These are phyloP conservation scores for Parathielavia appendiculata DNA, from an alignment of 495 filamentous ascomycete species.

Conservation along the genomic window DNA sequence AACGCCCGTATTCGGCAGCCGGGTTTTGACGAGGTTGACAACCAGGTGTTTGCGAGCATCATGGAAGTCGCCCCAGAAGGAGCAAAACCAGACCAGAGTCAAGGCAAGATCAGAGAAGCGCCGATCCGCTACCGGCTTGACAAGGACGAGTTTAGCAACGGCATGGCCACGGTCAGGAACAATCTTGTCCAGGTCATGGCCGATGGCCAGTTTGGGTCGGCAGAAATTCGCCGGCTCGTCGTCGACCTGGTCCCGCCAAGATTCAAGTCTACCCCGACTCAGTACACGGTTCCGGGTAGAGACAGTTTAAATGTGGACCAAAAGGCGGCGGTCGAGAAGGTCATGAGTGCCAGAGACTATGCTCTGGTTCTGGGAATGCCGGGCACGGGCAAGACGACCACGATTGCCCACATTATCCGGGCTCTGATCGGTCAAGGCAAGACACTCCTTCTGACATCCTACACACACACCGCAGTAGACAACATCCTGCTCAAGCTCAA, in stretches of 20 bases:
- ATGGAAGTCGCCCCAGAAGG: constrained; percentile 72
- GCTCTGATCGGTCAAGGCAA: constrained; percentile 85
- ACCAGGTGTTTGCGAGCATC: constrained; percentile 85
- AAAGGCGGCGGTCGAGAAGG: constrained; percentile 77
- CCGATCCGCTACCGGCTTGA: constrained; percentile 77
- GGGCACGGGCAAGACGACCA: constrained; percentile 95
- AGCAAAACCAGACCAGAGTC: constrained; percentile 41
- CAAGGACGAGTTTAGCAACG: constrained; percentile 97
- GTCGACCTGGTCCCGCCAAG: constrained; percentile 64
- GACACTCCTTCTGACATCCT: constrained; percentile 86
- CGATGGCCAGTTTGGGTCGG: constrained; percentile 63
- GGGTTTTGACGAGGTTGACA: constrained; percentile 66
- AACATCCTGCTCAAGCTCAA: constrained; percentile 93
- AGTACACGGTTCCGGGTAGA: constrained; percentile 51
- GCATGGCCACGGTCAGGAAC: constrained; percentile 90
- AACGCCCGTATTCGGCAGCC: constrained; percentile 69
- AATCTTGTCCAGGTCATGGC: constrained; percentile 92
- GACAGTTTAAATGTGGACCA: constrained; percentile 80
- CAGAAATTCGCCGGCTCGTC: constrained; percentile 68
- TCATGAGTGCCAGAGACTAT: constrained; percentile 92
- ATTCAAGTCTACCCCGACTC: constrained; percentile 62
- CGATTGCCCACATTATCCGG: constrained; percentile 93
- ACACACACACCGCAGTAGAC: constrained; percentile 95
- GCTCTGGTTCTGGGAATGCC: constrained; percentile 96
- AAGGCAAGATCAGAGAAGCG: constrained; percentile 45